Percentiles rank a stretch among this genome's conserved stretches.
Conservation (phyloP, 768 basidiomycete genomes). For the Cyclocybe aegerita region DNA sequence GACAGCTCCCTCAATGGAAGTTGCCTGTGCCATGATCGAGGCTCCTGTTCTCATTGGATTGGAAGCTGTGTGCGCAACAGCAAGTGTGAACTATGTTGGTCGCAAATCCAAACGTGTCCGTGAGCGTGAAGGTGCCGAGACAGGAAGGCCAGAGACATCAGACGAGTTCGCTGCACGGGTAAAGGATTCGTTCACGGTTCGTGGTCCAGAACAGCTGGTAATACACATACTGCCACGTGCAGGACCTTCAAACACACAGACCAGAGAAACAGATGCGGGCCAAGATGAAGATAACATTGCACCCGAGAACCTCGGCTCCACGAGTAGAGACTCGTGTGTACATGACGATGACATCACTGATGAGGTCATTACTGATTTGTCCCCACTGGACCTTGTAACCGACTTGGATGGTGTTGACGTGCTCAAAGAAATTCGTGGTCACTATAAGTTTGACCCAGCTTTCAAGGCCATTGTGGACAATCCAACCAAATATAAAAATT, state of each 20-base stretch:
- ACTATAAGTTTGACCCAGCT: conserved; percentile 5
- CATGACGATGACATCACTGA: not conserved
- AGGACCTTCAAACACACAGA: not conserved
- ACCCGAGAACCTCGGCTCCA: too few species aligned
- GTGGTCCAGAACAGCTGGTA: conserved; percentile 4
- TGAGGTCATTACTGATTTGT: not conserved
- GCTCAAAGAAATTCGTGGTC: not conserved
- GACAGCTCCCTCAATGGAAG: too few species aligned
- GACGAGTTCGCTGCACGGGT: conserved; percentile 9
- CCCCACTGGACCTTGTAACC: not conserved
- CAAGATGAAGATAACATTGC: too few species aligned
- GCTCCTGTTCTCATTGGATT: too few species aligned
- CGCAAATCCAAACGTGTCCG: too few species aligned
- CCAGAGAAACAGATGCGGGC: not conserved
- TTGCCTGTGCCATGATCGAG: too few species aligned
- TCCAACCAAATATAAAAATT: conserved; percentile 10
- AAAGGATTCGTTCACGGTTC: not conserved
- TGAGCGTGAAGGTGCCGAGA: not conserved
- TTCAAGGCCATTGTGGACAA: conserved; percentile 6
- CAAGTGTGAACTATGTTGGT: too few species aligned
- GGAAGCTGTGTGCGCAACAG: too few species aligned
- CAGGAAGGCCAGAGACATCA: conserved; percentile 6
- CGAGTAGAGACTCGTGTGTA: too few species aligned
- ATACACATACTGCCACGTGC: not conserved
- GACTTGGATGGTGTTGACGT: conserved; percentile 3